Evolutionary conservation across 2,329 filamentous ascomycete species (phyloP).

Genomic region (Phialemoniopsis sp.): DNA sequence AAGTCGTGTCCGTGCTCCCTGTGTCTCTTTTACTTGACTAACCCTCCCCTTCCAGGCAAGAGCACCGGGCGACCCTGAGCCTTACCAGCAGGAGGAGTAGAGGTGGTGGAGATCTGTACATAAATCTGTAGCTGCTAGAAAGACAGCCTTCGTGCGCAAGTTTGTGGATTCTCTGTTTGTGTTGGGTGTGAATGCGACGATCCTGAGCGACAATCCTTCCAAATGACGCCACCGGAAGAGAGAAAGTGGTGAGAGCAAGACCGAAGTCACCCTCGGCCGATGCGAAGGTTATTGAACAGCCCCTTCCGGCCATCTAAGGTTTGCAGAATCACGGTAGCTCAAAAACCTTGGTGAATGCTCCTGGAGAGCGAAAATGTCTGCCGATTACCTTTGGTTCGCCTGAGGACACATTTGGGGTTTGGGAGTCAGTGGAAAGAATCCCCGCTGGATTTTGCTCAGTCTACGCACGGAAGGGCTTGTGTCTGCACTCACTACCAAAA

Average conservation of each 20-base stretch:
- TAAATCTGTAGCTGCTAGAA: slow-evolving; percentile 7
- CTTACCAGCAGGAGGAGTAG: slow-evolving; percentile 28
- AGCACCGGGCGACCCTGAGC: slow-evolving; percentile 49
- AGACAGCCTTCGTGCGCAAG: not conserved
- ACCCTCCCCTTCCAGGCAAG: slow-evolving; percentile 37
- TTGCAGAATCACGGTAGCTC: too few species aligned
- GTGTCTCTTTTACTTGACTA: slow-evolving; percentile 5
- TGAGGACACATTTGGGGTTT: too few species aligned
- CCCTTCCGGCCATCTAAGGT: too few species aligned
- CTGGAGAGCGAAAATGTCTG: too few species aligned
- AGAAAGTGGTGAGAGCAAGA: not conserved
- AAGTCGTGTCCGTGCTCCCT: slow-evolving; percentile 28
- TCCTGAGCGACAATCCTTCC: too few species aligned
- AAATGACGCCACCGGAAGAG: not conserved
- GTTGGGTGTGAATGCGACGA: not conserved
- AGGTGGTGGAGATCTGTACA: not conserved
- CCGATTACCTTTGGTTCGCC: too few species aligned
- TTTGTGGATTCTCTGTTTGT: not conserved
- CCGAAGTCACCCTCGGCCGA: not conserved
- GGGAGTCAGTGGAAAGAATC: too few species aligned
- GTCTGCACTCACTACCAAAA: too few species aligned
- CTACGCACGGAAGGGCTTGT: too few species aligned
- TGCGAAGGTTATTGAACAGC: too few species aligned
- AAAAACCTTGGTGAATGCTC: too few species aligned
- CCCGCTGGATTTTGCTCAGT: too few species aligned